Base-by-base conservation (phyloP, 192 early-diverging fungal genomes). In the Lobosporangium transversale region DNA sequence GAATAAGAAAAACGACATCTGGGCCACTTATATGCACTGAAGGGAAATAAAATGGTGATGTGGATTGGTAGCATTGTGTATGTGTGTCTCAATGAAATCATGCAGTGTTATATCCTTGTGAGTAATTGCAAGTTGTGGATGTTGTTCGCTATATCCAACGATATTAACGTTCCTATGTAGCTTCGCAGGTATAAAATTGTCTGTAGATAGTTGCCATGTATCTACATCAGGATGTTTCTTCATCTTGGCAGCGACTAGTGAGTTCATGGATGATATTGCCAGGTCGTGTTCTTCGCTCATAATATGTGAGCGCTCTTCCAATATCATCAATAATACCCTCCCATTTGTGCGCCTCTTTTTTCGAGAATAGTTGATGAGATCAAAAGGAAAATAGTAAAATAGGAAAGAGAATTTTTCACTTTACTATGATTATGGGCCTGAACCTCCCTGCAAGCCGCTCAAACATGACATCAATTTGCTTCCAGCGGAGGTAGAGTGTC, bases 1-100 rank as follows among this genome's bases (percentile, higher is more conserved):
- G 40, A 42, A 42, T 42, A 42, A 42, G 40, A 42, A 42, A 42
- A 42, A 42, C 40, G 17, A 42, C 40, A 42, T 42, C 40, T 42
- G 40, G 40, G 40, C 40, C 40, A 42, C 40, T 42, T 42, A 42
- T 42, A 42, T 42, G 40, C 17, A 17, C 40, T 42, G 40, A 42
- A 42, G 40, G 40, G 17, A 42, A 42, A 42, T 42, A 42, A 42
- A 42, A 42, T 42, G 40, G 40, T 42, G 40, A 17, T 42, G 40
- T 42, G 40, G 40, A 53, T 30, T 53, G 51, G 7, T 53, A 30
- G 23, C 33, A n/a, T 56, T 56, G 54, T 56, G 33, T 31, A 35
- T 40, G 51, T 18, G 1, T 15, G 27, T 56, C 36, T 56, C 33
- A 50, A 50, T 50, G 21, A 50, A 50, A 42, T 42, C 40, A 42